phyloP scores from a whole-genome alignment of 176 grass and related monocot genomes.

The Pontederia paniculata region DNA sequence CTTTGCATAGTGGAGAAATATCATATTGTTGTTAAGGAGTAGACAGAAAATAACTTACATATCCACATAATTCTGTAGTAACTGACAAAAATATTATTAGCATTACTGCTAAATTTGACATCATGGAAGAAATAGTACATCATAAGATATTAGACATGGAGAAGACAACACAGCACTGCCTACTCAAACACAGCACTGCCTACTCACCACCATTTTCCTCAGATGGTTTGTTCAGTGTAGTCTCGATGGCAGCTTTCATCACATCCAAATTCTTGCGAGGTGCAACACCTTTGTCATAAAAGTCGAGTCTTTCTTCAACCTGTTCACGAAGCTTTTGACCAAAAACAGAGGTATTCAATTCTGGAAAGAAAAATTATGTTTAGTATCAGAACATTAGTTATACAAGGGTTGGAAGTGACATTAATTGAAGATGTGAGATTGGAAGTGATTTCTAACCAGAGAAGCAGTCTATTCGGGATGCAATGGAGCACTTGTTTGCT shows the following conservation, averaged over 20 bases:
- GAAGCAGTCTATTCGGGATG: no score
- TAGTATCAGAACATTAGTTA: background rate
- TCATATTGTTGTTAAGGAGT: background rate
- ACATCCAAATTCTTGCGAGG: no score
- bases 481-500: conserved; percentile 96
- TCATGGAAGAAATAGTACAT: no score
- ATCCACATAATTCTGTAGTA: background rate
- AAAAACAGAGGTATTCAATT: conserved; percentile 49
- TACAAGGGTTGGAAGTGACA: background rate
- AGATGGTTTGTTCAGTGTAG: conserved; percentile 14
- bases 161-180: no score
- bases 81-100: background rate
- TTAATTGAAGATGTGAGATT: background rate
- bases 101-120: no score
- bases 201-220: conserved; percentile 33
- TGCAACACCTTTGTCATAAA: conserved; percentile 88
- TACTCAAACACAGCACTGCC: background rate
- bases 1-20: background rate
- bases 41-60: background rate
- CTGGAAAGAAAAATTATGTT: conserved; percentile 30
- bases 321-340: conserved; percentile 82
- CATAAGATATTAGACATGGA: background rate
- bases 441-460: conserved; percentile 38
- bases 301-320: conserved; percentile 92
- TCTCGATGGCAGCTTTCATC: conserved; percentile 65